Evolutionary conservation across 1,284 basidiomycete species (phyloP).

Genomic region (Leccinum subrobustum): DNA sequence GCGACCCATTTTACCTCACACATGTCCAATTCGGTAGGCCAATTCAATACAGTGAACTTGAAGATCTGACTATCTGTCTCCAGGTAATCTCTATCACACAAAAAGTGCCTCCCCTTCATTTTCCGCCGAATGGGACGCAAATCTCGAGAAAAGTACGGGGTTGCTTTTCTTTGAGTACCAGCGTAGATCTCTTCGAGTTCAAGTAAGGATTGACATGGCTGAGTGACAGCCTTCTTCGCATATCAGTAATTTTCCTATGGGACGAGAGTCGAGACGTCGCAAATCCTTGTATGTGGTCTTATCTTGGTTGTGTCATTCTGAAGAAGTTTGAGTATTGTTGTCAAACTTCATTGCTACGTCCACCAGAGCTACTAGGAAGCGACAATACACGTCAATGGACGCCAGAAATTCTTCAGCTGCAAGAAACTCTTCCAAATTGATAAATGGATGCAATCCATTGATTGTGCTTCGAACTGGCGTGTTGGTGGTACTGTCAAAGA

Average conservation of each 20-base stretch:
- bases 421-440: slow-evolving; percentile 38
- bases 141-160: slow-evolving; percentile 46
- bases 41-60: slow-evolving; percentile 13
- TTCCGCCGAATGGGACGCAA: slow-evolving; percentile 59
- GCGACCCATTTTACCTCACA: slow-evolving; percentile 49
- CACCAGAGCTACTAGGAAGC: slow-evolving; percentile 30
- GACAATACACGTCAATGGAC: slow-evolving; percentile 44
- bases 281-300: slow-evolving; percentile 36
- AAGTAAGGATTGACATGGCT: slow-evolving; percentile 36
- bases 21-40: slow-evolving; percentile 58
- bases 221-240: slow-evolving; percentile 40
- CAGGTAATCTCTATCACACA: slow-evolving; percentile 32
- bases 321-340: slow-evolving; percentile 52
- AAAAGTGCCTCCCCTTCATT: slow-evolving; percentile 47
- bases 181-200: slow-evolving; percentile 61
- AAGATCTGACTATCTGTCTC: not conserved
- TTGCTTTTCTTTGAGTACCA: slow-evolving; percentile 62
- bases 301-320: slow-evolving; percentile 29
- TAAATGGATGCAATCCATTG: slow-evolving; percentile 41
- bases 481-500: slow-evolving; percentile 37
- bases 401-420: slow-evolving; percentile 47
- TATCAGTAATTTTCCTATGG: slow-evolving; percentile 57
- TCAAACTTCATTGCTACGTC: slow-evolving; percentile 45
- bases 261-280: slow-evolving; percentile 43
- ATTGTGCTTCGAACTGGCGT: slow-evolving; percentile 42